These are phyloP conservation scores for Dicorynia guianensis DNA, from an alignment of 306 rosid genomes.

Conservation along the genomic window DNA sequence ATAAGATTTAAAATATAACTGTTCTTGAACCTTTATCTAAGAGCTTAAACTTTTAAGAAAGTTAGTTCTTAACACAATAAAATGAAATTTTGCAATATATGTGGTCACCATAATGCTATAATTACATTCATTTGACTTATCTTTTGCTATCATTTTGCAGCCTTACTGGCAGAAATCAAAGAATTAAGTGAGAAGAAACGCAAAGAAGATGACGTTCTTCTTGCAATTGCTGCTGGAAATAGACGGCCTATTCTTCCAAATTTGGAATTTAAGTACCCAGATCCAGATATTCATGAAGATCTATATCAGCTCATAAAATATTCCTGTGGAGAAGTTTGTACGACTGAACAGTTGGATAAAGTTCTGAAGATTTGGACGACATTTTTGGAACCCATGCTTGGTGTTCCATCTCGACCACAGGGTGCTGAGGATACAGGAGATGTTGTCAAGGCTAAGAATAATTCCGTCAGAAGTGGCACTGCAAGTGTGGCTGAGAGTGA, in stretches of 20 bases:
- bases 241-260: conserved; percentile 88
- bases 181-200: conserved; percentile 96
- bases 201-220: conserved; percentile 95
- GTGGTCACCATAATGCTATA: conserved; percentile 22
- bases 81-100: neutral
- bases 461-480: conserved; percentile 56
- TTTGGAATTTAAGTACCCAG: conserved; percentile 86
- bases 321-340: conserved; percentile 96
- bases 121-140: conserved; percentile 31
- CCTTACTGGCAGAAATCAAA: conserved; percentile 90
- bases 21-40: no score
- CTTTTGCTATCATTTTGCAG: conserved; percentile 55
- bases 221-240: conserved; percentile 96
- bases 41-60: no score
- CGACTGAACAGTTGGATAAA: conserved; percentile 91
- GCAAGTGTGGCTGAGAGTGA: conserved; percentile 70
- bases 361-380: conserved; percentile 98
- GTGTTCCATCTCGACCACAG: conserved; percentile 87
- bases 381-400: conserved; percentile 87
- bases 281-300: conserved; percentile 90
- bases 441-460: conserved; percentile 68
- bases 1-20: no score
- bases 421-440: conserved; percentile 95
- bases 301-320: conserved; percentile 91
- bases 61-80: no score